Base-by-base conservation (phyloP, 495 filamentous ascomycete genomes). In the Penicillium arizonense region DNA sequence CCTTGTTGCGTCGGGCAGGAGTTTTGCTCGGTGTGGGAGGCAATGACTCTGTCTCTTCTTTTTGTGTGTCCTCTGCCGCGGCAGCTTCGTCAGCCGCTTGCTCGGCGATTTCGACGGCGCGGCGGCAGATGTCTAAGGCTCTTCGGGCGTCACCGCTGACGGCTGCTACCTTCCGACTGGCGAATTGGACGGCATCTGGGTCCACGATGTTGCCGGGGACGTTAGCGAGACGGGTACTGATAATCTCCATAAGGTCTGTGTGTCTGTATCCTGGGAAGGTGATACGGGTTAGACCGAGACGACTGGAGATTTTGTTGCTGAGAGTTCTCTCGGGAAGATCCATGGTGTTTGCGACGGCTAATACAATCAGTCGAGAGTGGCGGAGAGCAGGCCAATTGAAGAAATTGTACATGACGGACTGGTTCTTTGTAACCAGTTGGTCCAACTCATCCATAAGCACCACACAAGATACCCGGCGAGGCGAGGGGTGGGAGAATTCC, bases 401-500 rank as follows among this genome's bases (percentile, higher is more conserved):
- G 71, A 99, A 99, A 65, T 99, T 99, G 75, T 99, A 99, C 95
- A 99, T 99, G 64, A 99, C 95, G 23, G 89, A 90, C 60, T 99
- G 95, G 63, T 94, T 96, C 53, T 90, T 92, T 18, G 95, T 99
- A 3, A 97, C 95, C 4, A 99, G 82, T 65, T 99, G 95, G 71
- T 99, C 95, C 36, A 99, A 81, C 73, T 99, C 95, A 63, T 99
- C 95, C 95, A 99, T 99, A 36, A 99, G 74, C 7, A 99, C 95
- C 23, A 99, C 95, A 62, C 95, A 97, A 0, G 95, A 95, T 10
- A 96, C 89, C 42, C 92, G 80, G 39, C 95, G 83, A 36, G 95
- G 95, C 44, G 84, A 90, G 0, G 95, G 95, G 47, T 90, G 82
- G 49, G 81, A 88, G 74, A 99, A 97, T 68, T 99, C 95, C 44